Evolutionary conservation across 2,329 filamentous ascomycete genomes (phyloP).

Genomic region (Monosporascus sp.): DNA sequence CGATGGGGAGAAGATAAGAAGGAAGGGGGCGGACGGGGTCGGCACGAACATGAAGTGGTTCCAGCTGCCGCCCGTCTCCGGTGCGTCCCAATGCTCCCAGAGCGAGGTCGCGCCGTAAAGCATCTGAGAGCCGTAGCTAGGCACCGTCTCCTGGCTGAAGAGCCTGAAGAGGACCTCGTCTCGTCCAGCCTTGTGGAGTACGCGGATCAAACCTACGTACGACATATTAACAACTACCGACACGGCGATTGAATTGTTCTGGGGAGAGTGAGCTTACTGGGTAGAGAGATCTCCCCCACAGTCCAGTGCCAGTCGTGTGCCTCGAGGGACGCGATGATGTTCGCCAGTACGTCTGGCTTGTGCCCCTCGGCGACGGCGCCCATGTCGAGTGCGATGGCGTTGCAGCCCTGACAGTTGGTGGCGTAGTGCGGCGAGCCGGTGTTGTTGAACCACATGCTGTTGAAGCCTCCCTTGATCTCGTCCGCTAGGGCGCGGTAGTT

Average conservation of each 20-base stretch:
- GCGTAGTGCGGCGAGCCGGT: conserved; percentile 2
- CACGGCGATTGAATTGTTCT: neutral
- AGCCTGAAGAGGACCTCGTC: conserved; percentile 7
- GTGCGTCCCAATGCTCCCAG: conserved; percentile 11
- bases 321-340: conserved; percentile 1
- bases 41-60: conserved; percentile 11
- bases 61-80: conserved; percentile 3
- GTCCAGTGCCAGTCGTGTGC: neutral
- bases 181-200: neutral
- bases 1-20: neutral
- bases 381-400: conserved; percentile 5
- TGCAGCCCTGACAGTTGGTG: conserved; percentile 4
- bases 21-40: neutral
- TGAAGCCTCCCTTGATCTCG: neutral
- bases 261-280: neutral
- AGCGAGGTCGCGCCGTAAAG: conserved; percentile 4
- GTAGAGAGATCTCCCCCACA: conserved; percentile 7
- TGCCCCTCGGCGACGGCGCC: conserved; percentile 1
- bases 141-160: conserved; percentile 1
- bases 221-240: neutral
- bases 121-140: conserved; percentile 6
- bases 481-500: conserved; percentile 1
- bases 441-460: conserved; percentile 5
- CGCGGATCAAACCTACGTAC: neutral
- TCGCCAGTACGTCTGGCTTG: neutral